Conservation (phyloP, 2,329 filamentous ascomycete genomes). For the Mariannaea sp. region DNA sequence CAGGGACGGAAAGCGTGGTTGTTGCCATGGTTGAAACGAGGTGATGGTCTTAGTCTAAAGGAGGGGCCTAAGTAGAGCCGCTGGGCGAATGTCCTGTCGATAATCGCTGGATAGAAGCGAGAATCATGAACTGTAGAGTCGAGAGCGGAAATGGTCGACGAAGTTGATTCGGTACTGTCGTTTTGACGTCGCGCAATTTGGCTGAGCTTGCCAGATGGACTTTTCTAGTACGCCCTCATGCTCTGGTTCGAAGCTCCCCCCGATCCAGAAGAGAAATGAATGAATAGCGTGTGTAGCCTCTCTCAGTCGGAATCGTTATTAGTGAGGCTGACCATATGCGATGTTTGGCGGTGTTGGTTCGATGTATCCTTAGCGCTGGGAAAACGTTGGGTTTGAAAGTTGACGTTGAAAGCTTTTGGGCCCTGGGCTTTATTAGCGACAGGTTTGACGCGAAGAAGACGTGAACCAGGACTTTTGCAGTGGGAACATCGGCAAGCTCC, state of each 20-base stretch:
- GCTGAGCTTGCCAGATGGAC: constrained; percentile 37
- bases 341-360: constrained; percentile 8
- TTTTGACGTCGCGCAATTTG: constrained; percentile 40
- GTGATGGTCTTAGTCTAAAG: constrained; percentile 14
- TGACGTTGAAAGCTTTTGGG: constrained; percentile 17
- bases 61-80: neutral
- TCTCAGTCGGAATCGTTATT: constrained; percentile 10
- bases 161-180: constrained; percentile 25
- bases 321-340: neutral
- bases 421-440: constrained; percentile 36
- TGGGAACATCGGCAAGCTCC: constrained; percentile 17
- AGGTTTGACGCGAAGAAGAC: constrained; percentile 31
- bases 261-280: constrained; percentile 7
- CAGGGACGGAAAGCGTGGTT: constrained; percentile 63
- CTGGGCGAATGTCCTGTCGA: constrained; percentile 2
- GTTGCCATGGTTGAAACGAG: constrained; percentile 54
- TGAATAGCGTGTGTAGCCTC: neutral
- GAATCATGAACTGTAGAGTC: constrained; percentile 19
- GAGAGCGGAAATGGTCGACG: constrained; percentile 17
- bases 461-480: constrained; percentile 34
- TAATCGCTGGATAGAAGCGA: constrained; percentile 1
- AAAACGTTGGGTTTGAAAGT: constrained; percentile 5
- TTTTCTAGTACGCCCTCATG: constrained; percentile 34
- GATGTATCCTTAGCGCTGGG: constrained; percentile 12
- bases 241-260: constrained; percentile 34